Evolutionary conservation across 345 rosid species (phyloP).

Genomic region (Pistacia vera): DNA sequence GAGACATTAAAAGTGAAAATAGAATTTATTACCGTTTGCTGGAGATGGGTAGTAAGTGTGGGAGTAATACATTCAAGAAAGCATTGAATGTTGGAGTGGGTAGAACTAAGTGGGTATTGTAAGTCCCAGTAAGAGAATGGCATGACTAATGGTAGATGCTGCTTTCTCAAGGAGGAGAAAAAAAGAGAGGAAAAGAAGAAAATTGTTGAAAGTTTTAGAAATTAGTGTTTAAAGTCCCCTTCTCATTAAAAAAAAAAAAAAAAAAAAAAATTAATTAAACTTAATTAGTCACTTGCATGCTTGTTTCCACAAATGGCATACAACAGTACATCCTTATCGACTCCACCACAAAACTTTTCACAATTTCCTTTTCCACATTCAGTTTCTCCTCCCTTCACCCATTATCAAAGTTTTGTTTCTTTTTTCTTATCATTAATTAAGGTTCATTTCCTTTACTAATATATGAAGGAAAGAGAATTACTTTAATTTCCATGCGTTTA

Average conservation of each 20-base stretch:
- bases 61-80: slow-evolving; percentile 7
- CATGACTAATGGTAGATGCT: neutral
- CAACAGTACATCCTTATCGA: no score
- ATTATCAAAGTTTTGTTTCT: no score
- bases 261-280: neutral
- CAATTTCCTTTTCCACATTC: no score
- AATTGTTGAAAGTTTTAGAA: no score
- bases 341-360: no score
- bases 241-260: no score
- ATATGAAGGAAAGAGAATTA: no score
- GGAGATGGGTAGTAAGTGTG: neutral
- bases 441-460: no score
- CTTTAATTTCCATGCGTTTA: no score
- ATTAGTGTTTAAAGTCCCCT: no score
- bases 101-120: neutral
- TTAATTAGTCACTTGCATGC: neutral
- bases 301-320: neutral
- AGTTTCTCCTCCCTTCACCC: no score
- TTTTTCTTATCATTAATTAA: no score
- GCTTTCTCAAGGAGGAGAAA: neutral
- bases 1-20: neutral
- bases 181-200: neutral
- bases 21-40: neutral
- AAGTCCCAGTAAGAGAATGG: slow-evolving; percentile 1
- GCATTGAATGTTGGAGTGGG: slow-evolving; percentile 3